Evolutionary conservation across 345 rosid genomes (phyloP), one percentile per base, ranked within the genome.

Genomic region (Balakata baccata): DNA sequence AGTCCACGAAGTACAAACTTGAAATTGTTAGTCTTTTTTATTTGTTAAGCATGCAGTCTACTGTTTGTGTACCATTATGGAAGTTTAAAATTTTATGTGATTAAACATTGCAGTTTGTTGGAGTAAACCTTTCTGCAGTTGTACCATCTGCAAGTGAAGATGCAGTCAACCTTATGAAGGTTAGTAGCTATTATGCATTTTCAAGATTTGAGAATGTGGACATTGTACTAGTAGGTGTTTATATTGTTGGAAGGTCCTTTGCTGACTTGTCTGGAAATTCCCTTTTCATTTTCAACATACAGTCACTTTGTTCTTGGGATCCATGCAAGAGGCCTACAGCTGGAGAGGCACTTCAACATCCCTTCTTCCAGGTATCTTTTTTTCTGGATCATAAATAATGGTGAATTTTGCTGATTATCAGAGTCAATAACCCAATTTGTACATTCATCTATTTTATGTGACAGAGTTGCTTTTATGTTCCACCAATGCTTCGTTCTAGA

Each of bases 231-330:
- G 34, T 29, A 11, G 64, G 16, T 29, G 0, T 13, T 1, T 0
- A 52, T 14, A 52, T 52, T 54, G 6, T 8, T 39, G 14, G 11
- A 47, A 8, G n/a, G 22, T 7, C 10, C 39, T 11, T 53, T 58
- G 7, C 38, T 18, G 11, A 45, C 59, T 47, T 20, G 25, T 47
- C 53, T 52, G 50, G 4, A 14, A 11, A 22, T 34, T 64, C 0
- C 29, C 11, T 53, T 11, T 59, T 34, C 52, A 41, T 16, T 77
- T 74, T 58, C 16, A 69, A 74, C 69, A 14, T 84, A 70, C 60
- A 92, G 98, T 83, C 83, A 3, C 97, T 95, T 38, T 95, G 99
- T 85, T 88, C 92, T 3, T 95, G 98, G 99, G 98, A 95, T 87
- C 99, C 99, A 50, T 74, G 83, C 86, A 83, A 83, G 80, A 86